Evolutionary conservation across 139 green algal genomes (phyloP), one percentile per base, ranked within the genome.

Genomic region (Micractinium sp.): DNA sequence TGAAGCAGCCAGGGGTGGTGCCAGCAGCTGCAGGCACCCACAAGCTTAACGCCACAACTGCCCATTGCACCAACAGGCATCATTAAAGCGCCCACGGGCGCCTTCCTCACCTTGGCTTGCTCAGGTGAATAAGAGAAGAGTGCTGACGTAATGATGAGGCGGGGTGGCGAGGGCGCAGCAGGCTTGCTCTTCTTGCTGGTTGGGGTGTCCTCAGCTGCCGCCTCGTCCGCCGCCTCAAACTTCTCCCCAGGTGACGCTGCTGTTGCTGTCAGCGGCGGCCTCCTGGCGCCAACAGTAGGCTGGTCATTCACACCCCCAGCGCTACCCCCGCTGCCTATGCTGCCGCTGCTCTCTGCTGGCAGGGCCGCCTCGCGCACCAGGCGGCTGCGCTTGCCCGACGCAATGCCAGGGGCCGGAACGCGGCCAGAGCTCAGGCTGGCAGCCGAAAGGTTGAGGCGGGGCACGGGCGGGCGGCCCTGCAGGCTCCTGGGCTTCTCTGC

Each of bases 331-430:
- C 71, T 39, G 71, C 13, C 71, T 35, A 39, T 33, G 79, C 79
- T 85, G 41, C 47, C 79, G 79, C 41, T 85, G 79, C 79, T 85
- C 79, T 85, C 79, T 13, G 41, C 41, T 25, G 79, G 79, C 41
- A 33, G 23, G 7, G 25, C 38, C 0, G 31, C 53, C 47, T 47
- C 56, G 20, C 80, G 35, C 2, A 14, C n/a, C 82, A 60, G 82
- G 13, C 82, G 63, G 36, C 36, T 78, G 82, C 82, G 82, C 82
- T 87, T 78, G 71, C 71, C 71, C 1, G 71, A 78, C 27, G 13
- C 31, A 22, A 78, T 39, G 71, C 4, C n/a, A 25, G 71, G 71
- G n/a, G 71, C 1, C 19, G 71, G 12, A 71, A 71, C 63, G 7
- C 47, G 47, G 47, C 47, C 47, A 56, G 47, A 56, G 29, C 16